These are phyloP conservation scores for Sordariomycetes sp. DNA, from an alignment of 2,329 filamentous ascomycete genomes.

Conservation along the genomic window DNA sequence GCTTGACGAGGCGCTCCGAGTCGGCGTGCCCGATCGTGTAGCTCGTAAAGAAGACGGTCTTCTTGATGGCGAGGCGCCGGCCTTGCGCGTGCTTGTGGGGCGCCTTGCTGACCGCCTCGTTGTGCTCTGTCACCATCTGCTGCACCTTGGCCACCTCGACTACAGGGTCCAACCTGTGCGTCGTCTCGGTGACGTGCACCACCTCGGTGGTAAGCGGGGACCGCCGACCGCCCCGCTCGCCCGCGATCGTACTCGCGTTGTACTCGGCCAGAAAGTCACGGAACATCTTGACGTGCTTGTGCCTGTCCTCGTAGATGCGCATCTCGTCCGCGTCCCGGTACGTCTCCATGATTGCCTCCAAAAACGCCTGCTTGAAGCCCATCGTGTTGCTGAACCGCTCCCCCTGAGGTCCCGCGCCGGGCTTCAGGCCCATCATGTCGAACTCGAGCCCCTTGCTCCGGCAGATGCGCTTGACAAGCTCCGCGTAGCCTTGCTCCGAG, in stretches of 20 bases:
- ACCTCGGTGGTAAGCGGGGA: constrained; percentile 64
- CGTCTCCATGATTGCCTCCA: constrained; percentile 71
- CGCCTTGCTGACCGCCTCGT: constrained; percentile 35
- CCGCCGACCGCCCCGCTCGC: constrained; percentile 26
- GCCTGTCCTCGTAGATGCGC: constrained; percentile 56
- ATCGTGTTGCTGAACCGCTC: constrained; percentile 74
- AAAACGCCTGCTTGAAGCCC: constrained; percentile 80
- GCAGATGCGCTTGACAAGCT: constrained; percentile 71
- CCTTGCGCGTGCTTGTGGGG: background rate
- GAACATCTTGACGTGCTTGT: constrained; percentile 64
- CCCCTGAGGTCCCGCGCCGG: constrained; percentile 64
- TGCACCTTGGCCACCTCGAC: constrained; percentile 75
- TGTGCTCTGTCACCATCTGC: constrained; percentile 81
- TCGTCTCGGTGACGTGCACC: constrained; percentile 69
- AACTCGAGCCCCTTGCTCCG: constrained; percentile 69
- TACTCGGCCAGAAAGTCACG: constrained; percentile 70
- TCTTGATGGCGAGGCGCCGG: constrained; percentile 55
- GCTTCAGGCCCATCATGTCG: constrained; percentile 81
- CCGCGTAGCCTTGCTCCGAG: constrained; percentile 61
- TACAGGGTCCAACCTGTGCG: constrained; percentile 62
- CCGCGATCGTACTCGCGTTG: constrained; percentile 35
- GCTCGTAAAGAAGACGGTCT: constrained; percentile 81
- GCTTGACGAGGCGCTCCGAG: constrained; percentile 55
- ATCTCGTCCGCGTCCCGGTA: constrained; percentile 77
- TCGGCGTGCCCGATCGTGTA: constrained; percentile 70